Base-by-base conservation (phyloP, 805 yeast species). In the Yarrowia divulgata region DNA sequence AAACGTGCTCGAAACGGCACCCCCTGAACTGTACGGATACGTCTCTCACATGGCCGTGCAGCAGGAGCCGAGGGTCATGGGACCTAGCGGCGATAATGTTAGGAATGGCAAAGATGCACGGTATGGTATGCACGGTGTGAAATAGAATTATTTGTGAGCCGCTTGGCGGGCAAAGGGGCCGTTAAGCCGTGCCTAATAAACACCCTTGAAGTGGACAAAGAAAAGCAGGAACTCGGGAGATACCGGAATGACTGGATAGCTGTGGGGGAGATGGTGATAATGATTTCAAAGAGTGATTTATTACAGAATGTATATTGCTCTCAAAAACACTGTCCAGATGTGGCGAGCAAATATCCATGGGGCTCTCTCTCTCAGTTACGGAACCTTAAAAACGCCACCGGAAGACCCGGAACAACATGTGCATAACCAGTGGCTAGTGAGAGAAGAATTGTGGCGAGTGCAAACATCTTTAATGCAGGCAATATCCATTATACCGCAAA, bases 371-470 rank as follows among this genome's bases (percentile, higher is more conserved):
- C 13, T 18, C 19, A 10, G 43, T 37, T 2, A 18, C 19, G 8
- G 7, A n/a, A 35, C 14, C 23, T 37, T 13, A 32, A 40, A 19
- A 12, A 16, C 35, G 46, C 35, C 46, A 39, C 63, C 63, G 63
- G 63, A 57, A 57, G 39, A 8, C 35, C 9, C 63, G 63, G 63
- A 57, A 57, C 63, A 57, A 57, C 63, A 29, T 23, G 63, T 57
- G 63, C 63, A 57, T 57, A 29, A 42, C 63, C 37, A 40, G 63
- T 57, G 63, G 63, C 48, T 57, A 42, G 63, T 57, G 58, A n/a
- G 16, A n/a, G n/a, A 16, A 12, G 12, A 9, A 8, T n/a, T 52
- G 63, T 57, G 63, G 63, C 63, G 46, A 57, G 63, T 57, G 63
- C 62, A 39, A 18, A 14, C 62, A 23, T 48, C 16, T 39, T 55